Evolutionary conservation across 768 basidiomycete genomes (phyloP).

Genomic region (Lactarius sanguifluus): DNA sequence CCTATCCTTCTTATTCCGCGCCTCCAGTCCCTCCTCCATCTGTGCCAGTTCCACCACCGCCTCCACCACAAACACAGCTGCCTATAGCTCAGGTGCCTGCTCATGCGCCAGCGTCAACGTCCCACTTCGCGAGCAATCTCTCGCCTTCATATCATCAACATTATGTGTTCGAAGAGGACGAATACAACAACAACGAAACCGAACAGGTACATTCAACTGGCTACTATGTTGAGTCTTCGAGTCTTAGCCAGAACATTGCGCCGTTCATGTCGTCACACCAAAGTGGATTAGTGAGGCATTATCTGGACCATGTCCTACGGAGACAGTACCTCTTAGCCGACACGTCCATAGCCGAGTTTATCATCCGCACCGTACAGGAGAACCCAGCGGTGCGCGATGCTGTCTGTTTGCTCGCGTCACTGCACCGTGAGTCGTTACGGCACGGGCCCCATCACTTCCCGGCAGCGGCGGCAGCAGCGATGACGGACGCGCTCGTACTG

Average conservation of each 20-base stretch:
- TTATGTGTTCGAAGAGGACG: constrained; percentile 29
- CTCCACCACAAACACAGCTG: constrained; percentile 4
- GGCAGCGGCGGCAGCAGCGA: neutral
- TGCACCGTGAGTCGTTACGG: constrained; percentile 46
- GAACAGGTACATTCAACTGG: constrained; percentile 15
- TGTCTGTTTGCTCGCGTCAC: constrained; percentile 59
- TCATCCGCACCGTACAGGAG: constrained; percentile 49
- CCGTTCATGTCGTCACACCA: constrained; percentile 32
- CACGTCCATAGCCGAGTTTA: constrained; percentile 44
- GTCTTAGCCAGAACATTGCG: constrained; percentile 28
- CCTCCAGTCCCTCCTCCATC: constrained; percentile 12
- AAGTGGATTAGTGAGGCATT: constrained; percentile 42
- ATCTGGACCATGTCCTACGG: constrained; percentile 60
- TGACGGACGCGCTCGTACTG: constrained; percentile 10
- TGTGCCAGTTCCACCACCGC: constrained; percentile 1
- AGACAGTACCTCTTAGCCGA: constrained; percentile 73
- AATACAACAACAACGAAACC: constrained; percentile 22
- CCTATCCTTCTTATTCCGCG: constrained; percentile 29
- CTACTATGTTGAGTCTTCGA: constrained; percentile 28
- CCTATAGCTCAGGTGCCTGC: neutral
- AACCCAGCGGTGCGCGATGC: constrained; percentile 54
- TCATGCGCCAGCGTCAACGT: neutral
- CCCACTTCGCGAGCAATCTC: constrained; percentile 22
- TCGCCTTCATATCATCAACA: constrained; percentile 27
- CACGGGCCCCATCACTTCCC: constrained; percentile 1